phyloP scores from a whole-genome alignment of 306 rosid genomes.

The Lupinus albus region DNA sequence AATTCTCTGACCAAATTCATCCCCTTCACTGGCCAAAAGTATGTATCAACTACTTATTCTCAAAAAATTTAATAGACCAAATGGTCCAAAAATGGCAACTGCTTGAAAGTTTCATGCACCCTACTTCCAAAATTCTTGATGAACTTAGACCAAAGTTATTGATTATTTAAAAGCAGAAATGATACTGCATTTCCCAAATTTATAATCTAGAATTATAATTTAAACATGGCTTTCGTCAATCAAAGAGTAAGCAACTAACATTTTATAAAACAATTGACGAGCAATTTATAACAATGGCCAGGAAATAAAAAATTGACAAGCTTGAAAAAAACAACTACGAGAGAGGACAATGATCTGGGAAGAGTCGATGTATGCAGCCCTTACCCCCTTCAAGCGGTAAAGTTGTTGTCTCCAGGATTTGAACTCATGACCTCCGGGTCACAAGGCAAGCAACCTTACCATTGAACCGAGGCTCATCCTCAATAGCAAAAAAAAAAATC shows the following conservation, averaged over 20 bases:
- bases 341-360: background rate
- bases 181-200: conserved; percentile 32
- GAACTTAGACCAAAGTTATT: conserved; percentile 26
- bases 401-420: too few species aligned
- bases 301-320: background rate
- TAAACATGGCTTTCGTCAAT: conserved; percentile 22
- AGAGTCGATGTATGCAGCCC: too few species aligned
- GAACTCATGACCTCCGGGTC: too few species aligned
- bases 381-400: too few species aligned
- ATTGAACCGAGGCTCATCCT: too few species aligned
- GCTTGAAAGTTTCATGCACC: conserved; percentile 22
- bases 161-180: conserved; percentile 34
- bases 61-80: background rate
- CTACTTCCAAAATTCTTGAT: conserved; percentile 27
- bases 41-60: conserved; percentile 61
- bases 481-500: conserved; percentile 26
- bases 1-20: conserved; percentile 97
- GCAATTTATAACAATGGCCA: conserved; percentile 2
- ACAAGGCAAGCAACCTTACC: too few species aligned
- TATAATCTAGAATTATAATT: conserved; percentile 35
- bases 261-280: conserved; percentile 1
- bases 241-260: conserved; percentile 21
- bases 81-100: conserved; percentile 30
- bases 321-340: conserved; percentile 29
- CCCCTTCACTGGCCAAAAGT: conserved; percentile 99